Percentiles rank a stretch among this genome's conserved stretches.
Evolutionary conservation across 306 rosid genomes (phyloP).

Genomic region (Rubus idaeus): DNA sequence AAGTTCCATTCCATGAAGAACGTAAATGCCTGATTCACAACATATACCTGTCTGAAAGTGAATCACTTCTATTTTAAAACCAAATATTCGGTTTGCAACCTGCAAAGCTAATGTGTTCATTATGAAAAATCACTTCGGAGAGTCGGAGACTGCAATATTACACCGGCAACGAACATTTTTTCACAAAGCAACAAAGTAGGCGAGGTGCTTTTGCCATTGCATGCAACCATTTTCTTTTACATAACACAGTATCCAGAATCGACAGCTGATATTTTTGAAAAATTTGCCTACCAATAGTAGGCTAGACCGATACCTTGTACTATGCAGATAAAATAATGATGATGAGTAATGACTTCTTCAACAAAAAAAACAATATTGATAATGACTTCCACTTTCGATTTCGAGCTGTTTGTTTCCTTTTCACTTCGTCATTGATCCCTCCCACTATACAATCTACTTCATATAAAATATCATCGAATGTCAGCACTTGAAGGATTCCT

Average conservation of each 20-base stretch:
- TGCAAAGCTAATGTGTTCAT: neutral
- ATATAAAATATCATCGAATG: slow-evolving; percentile 4
- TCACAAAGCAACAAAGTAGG: neutral
- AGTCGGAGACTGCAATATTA: neutral
- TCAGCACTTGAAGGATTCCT: slow-evolving; percentile 41
- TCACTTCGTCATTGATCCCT: slow-evolving; percentile 15
- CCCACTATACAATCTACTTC: slow-evolving; percentile 34
- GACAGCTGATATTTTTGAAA: neutral
- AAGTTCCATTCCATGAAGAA: neutral
- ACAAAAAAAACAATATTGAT: neutral
- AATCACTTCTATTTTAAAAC: neutral
- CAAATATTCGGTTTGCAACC: neutral
- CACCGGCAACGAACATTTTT: neutral
- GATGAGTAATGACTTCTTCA: slow-evolving; percentile 5
- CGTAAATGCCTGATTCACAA: neutral
- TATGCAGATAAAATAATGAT: neutral
- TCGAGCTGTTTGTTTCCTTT: slow-evolving; percentile 13
- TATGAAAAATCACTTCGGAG: neutral
- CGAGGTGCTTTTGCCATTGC: neutral
- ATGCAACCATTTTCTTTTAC: slow-evolving; percentile 9
- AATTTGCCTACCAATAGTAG: slow-evolving; percentile 9
- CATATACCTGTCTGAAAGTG: neutral
- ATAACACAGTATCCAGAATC: neutral
- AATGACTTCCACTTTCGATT: neutral
- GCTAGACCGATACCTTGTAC: neutral